phyloP scores from a whole-genome alignment of 1,284 basidiomycete genomes.

The Ustilago sp. region DNA sequence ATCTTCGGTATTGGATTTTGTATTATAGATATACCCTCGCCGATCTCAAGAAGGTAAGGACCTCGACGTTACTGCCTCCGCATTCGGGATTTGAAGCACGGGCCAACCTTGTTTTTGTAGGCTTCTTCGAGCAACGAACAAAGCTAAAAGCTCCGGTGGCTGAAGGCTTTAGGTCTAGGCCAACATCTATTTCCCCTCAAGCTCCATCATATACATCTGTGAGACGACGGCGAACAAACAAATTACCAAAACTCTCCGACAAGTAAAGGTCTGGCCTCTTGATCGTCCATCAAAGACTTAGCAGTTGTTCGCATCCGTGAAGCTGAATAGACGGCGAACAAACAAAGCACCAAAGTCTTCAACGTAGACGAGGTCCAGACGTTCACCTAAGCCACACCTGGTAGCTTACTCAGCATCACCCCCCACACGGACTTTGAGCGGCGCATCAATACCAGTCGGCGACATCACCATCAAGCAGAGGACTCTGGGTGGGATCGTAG shows the following conservation, averaged over 20 bases:
- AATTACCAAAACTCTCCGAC: no score
- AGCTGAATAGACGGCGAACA: not conserved
- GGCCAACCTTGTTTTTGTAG: not conserved
- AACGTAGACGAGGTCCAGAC: not conserved
- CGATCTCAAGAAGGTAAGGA: no score
- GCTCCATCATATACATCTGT: no score
- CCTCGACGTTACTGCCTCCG: not conserved
- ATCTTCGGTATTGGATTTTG: not conserved
- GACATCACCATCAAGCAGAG: not conserved
- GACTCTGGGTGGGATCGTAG: not conserved
- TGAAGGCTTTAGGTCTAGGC: no score
- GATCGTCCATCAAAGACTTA: not conserved
- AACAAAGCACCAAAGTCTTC: constrained; percentile 6
- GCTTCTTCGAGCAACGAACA: not conserved
- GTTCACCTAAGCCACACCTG: not conserved
- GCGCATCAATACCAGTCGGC: not conserved
- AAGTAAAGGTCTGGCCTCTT: not conserved
- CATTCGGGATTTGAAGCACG: not conserved
- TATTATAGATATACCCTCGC: not conserved
- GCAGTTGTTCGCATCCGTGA: not conserved
- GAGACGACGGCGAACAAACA: no score
- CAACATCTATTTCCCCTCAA: no score
- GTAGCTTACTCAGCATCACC: not conserved
- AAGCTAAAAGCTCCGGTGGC: no score
- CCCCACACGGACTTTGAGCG: not conserved